Evolutionary conservation across 108 stramenopile species (phyloP), one percentile per base, ranked within the genome.

Genomic region (Mayamaea pseudoterrestris): DNA sequence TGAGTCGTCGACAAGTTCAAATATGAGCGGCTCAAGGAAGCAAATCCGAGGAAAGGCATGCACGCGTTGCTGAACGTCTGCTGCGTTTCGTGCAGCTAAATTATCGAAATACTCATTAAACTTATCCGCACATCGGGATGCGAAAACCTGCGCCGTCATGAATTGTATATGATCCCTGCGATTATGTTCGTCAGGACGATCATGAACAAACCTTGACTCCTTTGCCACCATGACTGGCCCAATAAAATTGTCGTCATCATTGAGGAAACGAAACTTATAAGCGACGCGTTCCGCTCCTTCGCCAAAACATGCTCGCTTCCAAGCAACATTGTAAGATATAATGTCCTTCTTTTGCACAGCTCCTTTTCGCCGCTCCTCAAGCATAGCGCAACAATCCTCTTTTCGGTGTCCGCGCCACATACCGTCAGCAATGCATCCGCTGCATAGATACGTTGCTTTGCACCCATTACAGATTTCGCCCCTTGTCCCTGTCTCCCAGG

Each of bases 241-340:
- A 22, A 46, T 42, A 20, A 60, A 69, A 1, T 43, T 42, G 28
- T 61, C 64, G 22, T 66, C 16, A 17, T 65, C 28, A 36, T 71
- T 71, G 16, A 77, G 31, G 42, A 57, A 69, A 20, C 66, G 64
- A 20, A 72, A 68, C 37, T 66, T 60, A 2, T 49, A 50, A 9
- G 61, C 71, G 18, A 72, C 45, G 1, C 76, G 63, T 50, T 77
- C 76, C 0, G 68, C 76, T 16, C 76, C 75, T 53, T 72, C 68
- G 1, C 71, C 65, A 46, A 72, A 77, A 21, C 37, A 44, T 24
- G 56, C 41, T n/a, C 56, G 48, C 42, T 77, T 77, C 45, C 68
- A 16, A 5, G 76, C 71, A 23, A 77, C 68, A 8, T 14, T 53
- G 24, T 49, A 49, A 26, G 57, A 27, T 3, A 30, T 35, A 14